Base-by-base conservation (phyloP, 2,329 filamentous ascomycete genomes). In the Ceratocystis diversiconidia region DNA sequence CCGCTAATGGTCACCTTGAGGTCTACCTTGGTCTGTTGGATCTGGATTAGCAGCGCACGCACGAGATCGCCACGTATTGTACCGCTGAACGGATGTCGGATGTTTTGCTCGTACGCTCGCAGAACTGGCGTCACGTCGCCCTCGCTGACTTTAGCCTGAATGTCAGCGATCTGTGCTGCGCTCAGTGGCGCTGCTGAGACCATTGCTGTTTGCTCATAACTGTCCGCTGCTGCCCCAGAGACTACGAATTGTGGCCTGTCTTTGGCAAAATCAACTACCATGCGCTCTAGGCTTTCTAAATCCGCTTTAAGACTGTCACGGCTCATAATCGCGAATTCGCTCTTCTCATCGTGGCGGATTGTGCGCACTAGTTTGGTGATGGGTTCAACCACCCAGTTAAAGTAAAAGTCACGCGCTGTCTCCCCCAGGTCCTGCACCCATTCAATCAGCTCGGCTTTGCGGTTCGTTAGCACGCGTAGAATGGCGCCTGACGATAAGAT, bases 11-110 rank as follows among this genome's bases (percentile, higher is more conserved):
- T 94, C 68, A 97, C 86, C 75, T 99, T 94, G 12, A 99, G 85
- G 72, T 99, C 94, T 7, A 99, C 94, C 78, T 99, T 99, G 25
- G 94, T 97, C 80, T 99, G 99, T 72, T 99, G 94, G 46, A 99
- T 87, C 73, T 99, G 94, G 65, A 99, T 97, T 57, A 99, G 80
- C 32, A 99, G 83, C 3, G 92, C 91, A 63, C 92, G 86, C 44
- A 97, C 83, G 32, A 99, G 80, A 71, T 97, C 92, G 10, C 94
- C 94, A 36, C 85, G 83, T 19, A 99, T 76, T 0, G 92, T 89
- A 6, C 92, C 92, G 65, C 86, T 79, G 68, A 99, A 85, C 0
- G 94, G 94, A 60, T 80, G 87, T 63, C 88, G 83, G 52, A 99
- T 79, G 70, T 96, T 92, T 72, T 88, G 86, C 73, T 99, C 94